Conservation (phyloP, 331 rosid species). For the Pyrus hybrid region DNA sequence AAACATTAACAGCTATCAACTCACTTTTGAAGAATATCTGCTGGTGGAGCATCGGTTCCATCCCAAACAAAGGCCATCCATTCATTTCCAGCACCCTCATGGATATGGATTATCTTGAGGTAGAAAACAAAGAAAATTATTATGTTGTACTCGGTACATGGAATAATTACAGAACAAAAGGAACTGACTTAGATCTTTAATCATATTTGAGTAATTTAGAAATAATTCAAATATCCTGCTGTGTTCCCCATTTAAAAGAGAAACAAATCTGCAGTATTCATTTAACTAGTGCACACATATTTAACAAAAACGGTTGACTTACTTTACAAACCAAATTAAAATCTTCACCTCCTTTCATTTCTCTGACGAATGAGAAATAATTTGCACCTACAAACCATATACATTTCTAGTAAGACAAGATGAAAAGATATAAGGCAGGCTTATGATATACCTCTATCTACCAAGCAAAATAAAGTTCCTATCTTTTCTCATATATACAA, state of each 20-base stretch:
- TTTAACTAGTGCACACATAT: neutral
- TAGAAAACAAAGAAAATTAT: constrained; percentile 4
- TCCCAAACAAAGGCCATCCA: constrained; percentile 67
- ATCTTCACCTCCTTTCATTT: constrained; percentile 9
- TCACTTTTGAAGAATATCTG: constrained; percentile 35
- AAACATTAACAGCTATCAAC: constrained; percentile 1
- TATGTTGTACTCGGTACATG: constrained; percentile 9
- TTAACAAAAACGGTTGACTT: neutral
- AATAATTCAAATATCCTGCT: neutral
- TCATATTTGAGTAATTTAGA: neutral
- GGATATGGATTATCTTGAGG: constrained; percentile 44
- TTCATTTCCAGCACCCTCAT: constrained; percentile 25
- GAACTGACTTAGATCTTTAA: neutral
- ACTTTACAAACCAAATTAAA: constrained; percentile 36
- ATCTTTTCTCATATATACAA: neutral
- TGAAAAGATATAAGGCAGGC: neutral
- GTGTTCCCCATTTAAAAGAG: neutral
- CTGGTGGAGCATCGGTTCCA: constrained; percentile 63
- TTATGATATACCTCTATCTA: neutral
- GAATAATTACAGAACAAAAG: neutral
- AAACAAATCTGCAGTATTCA: too few relatives aligned
- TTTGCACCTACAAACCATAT: constrained; percentile 14
- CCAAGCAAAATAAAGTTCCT: neutral
- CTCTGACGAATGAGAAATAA: constrained; percentile 8
- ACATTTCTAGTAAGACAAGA: neutral